Evolutionary conservation across 805 yeast species (phyloP).

Genomic region (Nakazawaea siamensis): DNA sequence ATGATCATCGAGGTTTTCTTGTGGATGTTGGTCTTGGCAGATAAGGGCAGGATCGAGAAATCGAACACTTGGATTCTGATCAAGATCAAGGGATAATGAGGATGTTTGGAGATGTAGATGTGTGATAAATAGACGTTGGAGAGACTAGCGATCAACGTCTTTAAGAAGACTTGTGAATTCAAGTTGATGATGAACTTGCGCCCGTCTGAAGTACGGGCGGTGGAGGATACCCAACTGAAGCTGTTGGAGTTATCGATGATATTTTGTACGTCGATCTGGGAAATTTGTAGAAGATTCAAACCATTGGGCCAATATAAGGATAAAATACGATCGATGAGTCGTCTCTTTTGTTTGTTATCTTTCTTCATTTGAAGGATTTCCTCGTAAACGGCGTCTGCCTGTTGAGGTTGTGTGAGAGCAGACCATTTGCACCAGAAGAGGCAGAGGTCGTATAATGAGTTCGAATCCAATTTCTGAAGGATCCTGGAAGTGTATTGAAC

Average conservation of each 20-base stretch:
- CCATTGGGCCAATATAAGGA: slow-evolving; percentile 48
- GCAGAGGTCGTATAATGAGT: slow-evolving; percentile 22
- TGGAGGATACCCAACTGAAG: slow-evolving; percentile 40
- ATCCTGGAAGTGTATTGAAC: slow-evolving; percentile 17
- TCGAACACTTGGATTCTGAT: slow-evolving; percentile 68
- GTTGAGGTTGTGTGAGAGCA: slow-evolving; percentile 18
- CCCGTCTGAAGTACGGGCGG: slow-evolving; percentile 27
- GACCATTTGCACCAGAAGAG: slow-evolving; percentile 24
- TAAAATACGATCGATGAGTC: slow-evolving; percentile 35
- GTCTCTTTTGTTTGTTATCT: slow-evolving; percentile 19
- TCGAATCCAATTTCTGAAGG: slow-evolving; percentile 18
- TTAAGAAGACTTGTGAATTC: slow-evolving; percentile 44
- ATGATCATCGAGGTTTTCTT: slow-evolving; percentile 22
- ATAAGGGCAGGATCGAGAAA: slow-evolving; percentile 15
- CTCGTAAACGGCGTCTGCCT: slow-evolving; percentile 13
- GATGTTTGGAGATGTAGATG: slow-evolving; percentile 59
- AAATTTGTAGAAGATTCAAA: slow-evolving; percentile 53
- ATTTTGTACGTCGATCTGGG: slow-evolving; percentile 62
- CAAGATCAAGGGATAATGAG: slow-evolving; percentile 49
- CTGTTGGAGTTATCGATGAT: slow-evolving; percentile 49
- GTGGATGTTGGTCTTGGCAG: slow-evolving; percentile 4
- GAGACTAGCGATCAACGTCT: slow-evolving; percentile 37
- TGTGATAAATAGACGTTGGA: slow-evolving; percentile 51
- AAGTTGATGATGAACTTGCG: slow-evolving; percentile 26
- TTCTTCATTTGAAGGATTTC: slow-evolving; percentile 9